Evolutionary conservation across 1,139 yeast species (phyloP).

Genomic region (Pichia norvegensis): DNA sequence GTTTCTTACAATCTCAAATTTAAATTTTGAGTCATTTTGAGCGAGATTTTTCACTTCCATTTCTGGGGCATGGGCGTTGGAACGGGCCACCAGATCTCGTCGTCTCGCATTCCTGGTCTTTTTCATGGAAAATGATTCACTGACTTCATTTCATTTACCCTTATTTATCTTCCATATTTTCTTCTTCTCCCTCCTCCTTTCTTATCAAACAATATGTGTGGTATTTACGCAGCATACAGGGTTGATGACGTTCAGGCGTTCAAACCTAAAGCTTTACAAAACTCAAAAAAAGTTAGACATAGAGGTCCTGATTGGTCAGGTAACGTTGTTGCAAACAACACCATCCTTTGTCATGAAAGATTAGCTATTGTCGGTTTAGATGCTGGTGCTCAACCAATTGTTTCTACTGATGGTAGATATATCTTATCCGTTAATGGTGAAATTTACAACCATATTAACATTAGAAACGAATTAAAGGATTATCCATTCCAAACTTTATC

Average conservation of each 20-base stretch:
- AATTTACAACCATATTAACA: constrained; percentile 88
- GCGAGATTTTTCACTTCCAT: no score
- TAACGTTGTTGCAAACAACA: constrained; percentile 66
- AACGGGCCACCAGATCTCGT: no score
- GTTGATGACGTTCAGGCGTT: constrained; percentile 73
- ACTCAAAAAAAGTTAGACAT: constrained; percentile 89
- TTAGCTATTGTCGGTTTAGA: constrained; percentile 93
- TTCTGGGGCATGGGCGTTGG: no score
- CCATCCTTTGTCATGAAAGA: constrained; percentile 88
- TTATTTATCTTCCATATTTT: neutral
- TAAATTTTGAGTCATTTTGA: no score
- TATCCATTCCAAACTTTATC: constrained; percentile 79
- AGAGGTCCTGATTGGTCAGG: constrained; percentile 99
- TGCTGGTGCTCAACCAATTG: constrained; percentile 96
- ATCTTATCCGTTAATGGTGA: constrained; percentile 92
- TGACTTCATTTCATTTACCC: neutral
- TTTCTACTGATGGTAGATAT: constrained; percentile 66
- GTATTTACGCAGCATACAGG: constrained; percentile 87
- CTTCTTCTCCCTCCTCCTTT: neutral
- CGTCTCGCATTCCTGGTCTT: no score
- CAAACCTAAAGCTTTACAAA: constrained; percentile 81
- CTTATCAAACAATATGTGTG: constrained; percentile 65
- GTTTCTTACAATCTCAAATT: no score
- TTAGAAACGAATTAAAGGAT: constrained; percentile 65
- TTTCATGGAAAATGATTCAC: no score